A percentile compares a stretch with the other conserved stretches of the same genome.
Conservation (phyloP, 1,284 basidiomycete species). For the Fomitiporia mediterranea region DNA sequence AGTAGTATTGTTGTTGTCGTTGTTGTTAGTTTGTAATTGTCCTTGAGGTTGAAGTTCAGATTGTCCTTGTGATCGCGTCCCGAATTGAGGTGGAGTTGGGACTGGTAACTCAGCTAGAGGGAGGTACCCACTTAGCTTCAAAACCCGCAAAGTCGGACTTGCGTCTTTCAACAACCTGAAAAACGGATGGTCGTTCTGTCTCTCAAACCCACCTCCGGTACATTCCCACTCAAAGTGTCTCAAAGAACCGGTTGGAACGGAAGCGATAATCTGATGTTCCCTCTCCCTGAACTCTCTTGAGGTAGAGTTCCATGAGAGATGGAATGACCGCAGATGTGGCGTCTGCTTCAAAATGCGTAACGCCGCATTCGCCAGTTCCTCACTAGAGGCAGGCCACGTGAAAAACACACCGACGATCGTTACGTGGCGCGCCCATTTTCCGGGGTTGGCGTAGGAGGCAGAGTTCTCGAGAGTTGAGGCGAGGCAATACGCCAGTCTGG, state of each 20-base stretch:
- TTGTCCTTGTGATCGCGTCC: too few species aligned
- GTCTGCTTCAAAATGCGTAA: background rate
- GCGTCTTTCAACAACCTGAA: background rate
- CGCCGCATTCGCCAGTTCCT: background rate
- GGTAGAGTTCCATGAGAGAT: background rate
- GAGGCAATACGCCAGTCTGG: background rate
- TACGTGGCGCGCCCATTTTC: conserved; percentile 8
- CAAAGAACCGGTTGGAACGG: background rate
- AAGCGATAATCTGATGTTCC: background rate
- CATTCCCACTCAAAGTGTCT: conserved; percentile 1
- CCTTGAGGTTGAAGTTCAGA: background rate
- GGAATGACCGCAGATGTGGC: conserved; percentile 1
- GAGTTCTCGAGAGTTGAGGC: background rate
- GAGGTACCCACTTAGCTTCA: conserved; percentile 3
- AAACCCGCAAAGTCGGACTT: background rate
- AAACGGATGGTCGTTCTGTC: conserved; percentile 1
- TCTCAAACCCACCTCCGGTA: background rate
- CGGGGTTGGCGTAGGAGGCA: background rate
- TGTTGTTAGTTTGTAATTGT: background rate
- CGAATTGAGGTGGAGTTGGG: background rate
- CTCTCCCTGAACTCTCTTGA: background rate
- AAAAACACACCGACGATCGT: conserved; percentile 3
- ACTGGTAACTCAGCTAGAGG: background rate
- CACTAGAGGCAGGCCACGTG: background rate
- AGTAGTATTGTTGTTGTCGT: background rate